Evolutionary conservation across 2,329 filamentous ascomycete species (phyloP), one percentile per base, ranked within the genome.

Genomic region (Chrysosphaeria jannelii): DNA sequence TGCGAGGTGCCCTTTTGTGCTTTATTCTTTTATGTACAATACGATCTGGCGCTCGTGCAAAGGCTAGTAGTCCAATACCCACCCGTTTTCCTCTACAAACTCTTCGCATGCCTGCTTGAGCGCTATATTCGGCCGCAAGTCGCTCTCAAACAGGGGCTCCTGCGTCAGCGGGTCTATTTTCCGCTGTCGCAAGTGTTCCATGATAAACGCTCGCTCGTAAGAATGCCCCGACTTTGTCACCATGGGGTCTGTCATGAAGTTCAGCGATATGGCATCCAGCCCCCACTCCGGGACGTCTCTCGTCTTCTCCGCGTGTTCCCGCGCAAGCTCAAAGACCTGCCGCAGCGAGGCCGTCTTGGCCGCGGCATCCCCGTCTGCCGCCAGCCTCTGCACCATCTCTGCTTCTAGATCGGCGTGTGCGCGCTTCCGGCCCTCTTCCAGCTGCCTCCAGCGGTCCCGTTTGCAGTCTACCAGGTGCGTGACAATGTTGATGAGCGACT

Each of bases 41-140:
- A n/a, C n/a, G n/a, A n/a, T n/a, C n/a, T n/a, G n/a, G n/a, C n/a
- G n/a, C n/a, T n/a, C n/a, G n/a, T n/a, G n/a, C n/a, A n/a, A n/a
- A n/a, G 5, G 10, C 19, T 26, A 89, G 69, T 72, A 93, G 40
- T 91, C 79, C 19, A 72, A 78, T 1, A 78, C 76, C 74, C 85
- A 90, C 7, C 76, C 79, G 35, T 90, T 91, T 33, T 72, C 51
- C 14, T 71, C 57, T 28, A 91, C 47, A 35, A 89, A 93, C 33
- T 85, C 72, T 21, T 72, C 31, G 13, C 29, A 31, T 2, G 31
- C 81, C 25, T 72, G 58, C 40, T 67, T 75, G 27, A 93, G 49
- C 1, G 58, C 69, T 21, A 88, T 52, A 39, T 93, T 93, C 0
- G 75, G 69, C 20, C 78, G 53, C 25, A 93, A 42, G 21, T 91